Conservation (phyloP, 2,329 filamentous ascomycete genomes). For the Colletotrichum magnum region DNA sequence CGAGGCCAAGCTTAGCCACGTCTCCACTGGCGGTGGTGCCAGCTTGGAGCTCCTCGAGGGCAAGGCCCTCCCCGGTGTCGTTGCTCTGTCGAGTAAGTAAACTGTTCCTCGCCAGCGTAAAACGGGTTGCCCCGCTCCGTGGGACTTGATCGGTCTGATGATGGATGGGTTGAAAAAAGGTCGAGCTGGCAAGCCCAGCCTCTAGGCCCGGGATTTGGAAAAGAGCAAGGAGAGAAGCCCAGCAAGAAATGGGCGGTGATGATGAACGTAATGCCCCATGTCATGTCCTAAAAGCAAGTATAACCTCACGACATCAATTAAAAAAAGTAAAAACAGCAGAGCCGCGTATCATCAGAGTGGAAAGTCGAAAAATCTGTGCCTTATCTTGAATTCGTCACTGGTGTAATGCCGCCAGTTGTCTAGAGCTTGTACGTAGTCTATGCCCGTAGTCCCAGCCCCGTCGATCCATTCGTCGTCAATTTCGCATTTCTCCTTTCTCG, state of each 20-base stretch:
- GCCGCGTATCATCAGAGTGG: background rate
- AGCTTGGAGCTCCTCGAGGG: conserved; percentile 97
- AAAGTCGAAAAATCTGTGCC: background rate
- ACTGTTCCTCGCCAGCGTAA: conserved; percentile 40
- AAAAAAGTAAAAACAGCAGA: conserved; percentile 18
- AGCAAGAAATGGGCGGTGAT: conserved; percentile 16
- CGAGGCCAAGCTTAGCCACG: conserved; percentile 97
- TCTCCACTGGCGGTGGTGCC: conserved; percentile 96
- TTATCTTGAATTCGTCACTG: conserved; percentile 31
- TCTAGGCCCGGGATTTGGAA: conserved; percentile 46
- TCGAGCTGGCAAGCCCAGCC: conserved; percentile 51
- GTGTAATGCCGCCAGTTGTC: conserved; percentile 28
- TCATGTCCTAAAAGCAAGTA: conserved; percentile 30
- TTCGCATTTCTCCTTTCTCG: background rate
- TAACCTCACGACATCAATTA: conserved; percentile 30
- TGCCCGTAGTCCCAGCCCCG: conserved; percentile 15
- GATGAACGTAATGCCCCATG: conserved; percentile 39
- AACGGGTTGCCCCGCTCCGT: conserved; percentile 20
- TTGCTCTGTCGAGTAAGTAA: conserved; percentile 87
- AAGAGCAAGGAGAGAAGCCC: conserved; percentile 19
- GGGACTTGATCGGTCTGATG: conserved; percentile 46
- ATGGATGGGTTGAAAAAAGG: conserved; percentile 47
- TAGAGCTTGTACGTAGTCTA: conserved; percentile 35
- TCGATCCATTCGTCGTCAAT: conserved; percentile 26
- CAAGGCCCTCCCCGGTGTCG: conserved; percentile 95